Evolutionary conservation across 2,329 filamentous ascomycete species (phyloP), one percentile per base, ranked within the genome.

Genomic region (Achaetomium macrosporum): DNA sequence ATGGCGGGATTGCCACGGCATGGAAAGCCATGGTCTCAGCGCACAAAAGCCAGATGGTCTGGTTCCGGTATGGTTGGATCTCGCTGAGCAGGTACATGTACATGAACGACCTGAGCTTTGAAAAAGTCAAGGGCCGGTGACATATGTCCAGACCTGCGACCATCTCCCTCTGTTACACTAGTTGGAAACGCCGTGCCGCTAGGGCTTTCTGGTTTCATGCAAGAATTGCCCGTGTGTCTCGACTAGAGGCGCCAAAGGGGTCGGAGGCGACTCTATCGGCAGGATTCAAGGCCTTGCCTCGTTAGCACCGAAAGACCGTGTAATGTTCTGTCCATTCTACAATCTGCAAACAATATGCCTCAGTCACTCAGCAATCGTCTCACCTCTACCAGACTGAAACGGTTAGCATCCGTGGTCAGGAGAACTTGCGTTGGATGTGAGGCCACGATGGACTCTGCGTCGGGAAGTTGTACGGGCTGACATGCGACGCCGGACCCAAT

Each of bases 51-150:
- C 93, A 99, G 77, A 99, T 99, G 93, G 82, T 88, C 36, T 99
- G 93, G 93, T 99, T 97, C 67, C 82, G 93, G 8, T 97, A 90
- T 81, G 89, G 90, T 2, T 99, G 91, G 90, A 96, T 99, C 65
- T 78, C 82, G 0, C 68, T 96, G 53, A 93, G 90, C 64, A 78
- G 93, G 56, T 99, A 97, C 71, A 97, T 99, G 93, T 80, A 90
- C 53, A 80, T 97, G 31, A 99, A 99, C 70, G 91, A 97, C 68
- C 67, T 99, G 70, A 79, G 76, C 65, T 67, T 81, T 31, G 77
- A 79, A 59, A 71, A 70, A 54, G 63, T 68, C 42, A 55, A 56
- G 47, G 42, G 50, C 3, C 44, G 50, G 44, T 58, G 53, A 59
- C 41, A n/a, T 8, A n/a, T 8, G n/a, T 4, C 25, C 25, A 25